Evolutionary conservation across 2,329 filamentous ascomycete genomes (phyloP).

Genomic region (Pyrenophora seminiperda): DNA sequence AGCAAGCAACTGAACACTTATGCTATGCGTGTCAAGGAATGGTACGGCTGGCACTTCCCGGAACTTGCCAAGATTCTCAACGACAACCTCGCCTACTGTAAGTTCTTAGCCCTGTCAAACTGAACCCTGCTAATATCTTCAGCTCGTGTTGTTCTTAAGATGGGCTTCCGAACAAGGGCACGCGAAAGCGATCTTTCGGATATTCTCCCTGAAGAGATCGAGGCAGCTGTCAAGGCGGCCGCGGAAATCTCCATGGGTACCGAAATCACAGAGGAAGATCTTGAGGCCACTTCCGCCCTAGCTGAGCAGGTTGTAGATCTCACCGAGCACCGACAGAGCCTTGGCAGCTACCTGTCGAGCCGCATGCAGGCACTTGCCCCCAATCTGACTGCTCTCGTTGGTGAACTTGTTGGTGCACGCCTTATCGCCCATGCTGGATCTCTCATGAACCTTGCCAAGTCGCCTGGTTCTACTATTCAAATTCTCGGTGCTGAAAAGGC

Average conservation of each 20-base stretch:
- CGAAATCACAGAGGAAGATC: constrained; percentile 89
- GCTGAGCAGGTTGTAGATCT: constrained; percentile 93
- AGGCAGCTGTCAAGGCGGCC: constrained; percentile 86
- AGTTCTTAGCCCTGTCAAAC: background rate
- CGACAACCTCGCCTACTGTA: constrained; percentile 76
- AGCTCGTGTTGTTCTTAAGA: constrained; percentile 78
- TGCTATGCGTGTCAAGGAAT: constrained; percentile 99
- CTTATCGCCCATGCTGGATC: constrained; percentile 95
- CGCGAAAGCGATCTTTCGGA: constrained; percentile 72
- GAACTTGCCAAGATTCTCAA: constrained; percentile 85
- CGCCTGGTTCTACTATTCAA: constrained; percentile 93
- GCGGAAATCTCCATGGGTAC: constrained; percentile 99
- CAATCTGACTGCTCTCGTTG: constrained; percentile 90
- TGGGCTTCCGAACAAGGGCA: constrained; percentile 86
- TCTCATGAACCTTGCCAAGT: constrained; percentile 92
- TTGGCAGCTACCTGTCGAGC: constrained; percentile 85
- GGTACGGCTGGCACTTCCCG: constrained; percentile 99
- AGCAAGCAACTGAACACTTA: constrained; percentile 96
- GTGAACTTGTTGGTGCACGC: constrained; percentile 90
- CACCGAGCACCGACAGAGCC: constrained; percentile 78
- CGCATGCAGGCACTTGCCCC: constrained; percentile 97
- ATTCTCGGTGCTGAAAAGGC: constrained; percentile 99
- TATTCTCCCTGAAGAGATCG: constrained; percentile 93
- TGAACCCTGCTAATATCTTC: background rate
- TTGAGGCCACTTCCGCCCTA: constrained; percentile 88